These are phyloP conservation scores for Talaromyces sp. DNA, from an alignment of 2,329 filamentous ascomycete genomes.

Conservation along the genomic window DNA sequence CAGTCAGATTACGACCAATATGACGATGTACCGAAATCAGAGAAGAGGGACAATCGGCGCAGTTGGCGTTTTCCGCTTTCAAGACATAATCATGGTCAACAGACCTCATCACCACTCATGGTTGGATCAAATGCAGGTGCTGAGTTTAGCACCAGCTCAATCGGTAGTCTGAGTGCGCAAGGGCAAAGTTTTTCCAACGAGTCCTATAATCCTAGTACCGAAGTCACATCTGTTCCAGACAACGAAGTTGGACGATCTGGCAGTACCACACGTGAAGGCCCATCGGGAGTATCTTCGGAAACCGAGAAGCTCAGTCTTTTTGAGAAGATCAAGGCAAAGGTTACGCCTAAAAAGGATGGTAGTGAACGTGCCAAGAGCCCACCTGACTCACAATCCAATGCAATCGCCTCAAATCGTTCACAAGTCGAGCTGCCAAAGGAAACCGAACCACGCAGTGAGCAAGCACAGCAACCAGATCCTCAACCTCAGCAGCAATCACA, in stretches of 20 bases:
- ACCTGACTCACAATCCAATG: conserved; percentile 22
- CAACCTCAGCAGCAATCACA: background rate
- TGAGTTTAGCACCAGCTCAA: conserved; percentile 62
- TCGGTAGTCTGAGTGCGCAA: conserved; percentile 55
- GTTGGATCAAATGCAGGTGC: conserved; percentile 61
- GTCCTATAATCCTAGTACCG: conserved; percentile 35
- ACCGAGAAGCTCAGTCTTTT: conserved; percentile 57
- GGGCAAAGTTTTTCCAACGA: conserved; percentile 44
- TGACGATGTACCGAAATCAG: conserved; percentile 54
- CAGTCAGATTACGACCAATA: conserved; percentile 72
- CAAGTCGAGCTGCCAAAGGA: conserved; percentile 2
- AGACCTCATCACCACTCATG: conserved; percentile 15
- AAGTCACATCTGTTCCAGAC: conserved; percentile 36
- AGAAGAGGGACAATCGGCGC: conserved; percentile 64
- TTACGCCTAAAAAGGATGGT: conserved; percentile 51
- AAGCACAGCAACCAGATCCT: background rate
- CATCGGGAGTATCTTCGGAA: conserved; percentile 26
- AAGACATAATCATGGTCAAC: conserved; percentile 39
- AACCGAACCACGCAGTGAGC: background rate
- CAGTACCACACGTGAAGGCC: conserved; percentile 22
- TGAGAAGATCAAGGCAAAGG: conserved; percentile 61
- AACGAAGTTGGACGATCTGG: conserved; percentile 33
- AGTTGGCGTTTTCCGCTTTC: conserved; percentile 64
- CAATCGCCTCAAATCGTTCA: background rate
- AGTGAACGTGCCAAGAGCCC: conserved; percentile 52